A percentile compares a stretch with the other conserved stretches of the same genome.
Conservation (phyloP, 495 filamentous ascomycete genomes). For the Penicillium steckii region DNA sequence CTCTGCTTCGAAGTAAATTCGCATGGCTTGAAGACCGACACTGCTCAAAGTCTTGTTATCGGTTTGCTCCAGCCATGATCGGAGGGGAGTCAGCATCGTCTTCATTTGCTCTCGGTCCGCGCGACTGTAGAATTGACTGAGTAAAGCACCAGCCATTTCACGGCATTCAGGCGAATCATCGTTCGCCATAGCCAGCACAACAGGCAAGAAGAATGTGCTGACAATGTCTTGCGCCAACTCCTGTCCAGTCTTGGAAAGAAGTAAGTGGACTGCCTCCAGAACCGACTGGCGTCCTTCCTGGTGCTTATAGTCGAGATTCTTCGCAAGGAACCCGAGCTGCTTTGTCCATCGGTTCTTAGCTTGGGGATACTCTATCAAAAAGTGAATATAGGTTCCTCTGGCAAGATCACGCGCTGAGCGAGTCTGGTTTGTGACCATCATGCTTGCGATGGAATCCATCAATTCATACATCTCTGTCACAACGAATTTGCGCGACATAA, state of each 20-base stretch:
- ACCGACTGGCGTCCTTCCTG: constrained; percentile 85
- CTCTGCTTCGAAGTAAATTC: constrained; percentile 74
- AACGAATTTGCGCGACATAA: constrained; percentile 80
- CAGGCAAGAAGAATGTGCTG: constrained; percentile 76
- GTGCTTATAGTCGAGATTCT: constrained; percentile 87
- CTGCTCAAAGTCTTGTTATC: constrained; percentile 67
- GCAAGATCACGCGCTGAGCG: constrained; percentile 81
- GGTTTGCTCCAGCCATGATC: constrained; percentile 73
- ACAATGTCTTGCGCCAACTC: constrained; percentile 80
- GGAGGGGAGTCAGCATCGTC: constrained; percentile 65
- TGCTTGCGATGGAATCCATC: constrained; percentile 79
- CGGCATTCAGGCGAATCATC: constrained; percentile 86
- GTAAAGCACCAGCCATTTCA: constrained; percentile 73
- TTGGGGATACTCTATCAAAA: constrained; percentile 92
- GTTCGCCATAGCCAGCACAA: constrained; percentile 82
- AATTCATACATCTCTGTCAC: constrained; percentile 88
- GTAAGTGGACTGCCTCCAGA: constrained; percentile 81
- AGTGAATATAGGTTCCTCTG: constrained; percentile 87
- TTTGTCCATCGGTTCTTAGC: constrained; percentile 82
- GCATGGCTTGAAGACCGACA: constrained; percentile 75
- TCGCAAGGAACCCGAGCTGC: constrained; percentile 82
- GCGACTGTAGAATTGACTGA: constrained; percentile 76
- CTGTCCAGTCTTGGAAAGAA: constrained; percentile 77
- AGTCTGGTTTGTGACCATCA: constrained; percentile 96
- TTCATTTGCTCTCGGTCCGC: constrained; percentile 70